phyloP scores from a whole-genome alignment of 306 rosid species.

The Malus fusca region DNA sequence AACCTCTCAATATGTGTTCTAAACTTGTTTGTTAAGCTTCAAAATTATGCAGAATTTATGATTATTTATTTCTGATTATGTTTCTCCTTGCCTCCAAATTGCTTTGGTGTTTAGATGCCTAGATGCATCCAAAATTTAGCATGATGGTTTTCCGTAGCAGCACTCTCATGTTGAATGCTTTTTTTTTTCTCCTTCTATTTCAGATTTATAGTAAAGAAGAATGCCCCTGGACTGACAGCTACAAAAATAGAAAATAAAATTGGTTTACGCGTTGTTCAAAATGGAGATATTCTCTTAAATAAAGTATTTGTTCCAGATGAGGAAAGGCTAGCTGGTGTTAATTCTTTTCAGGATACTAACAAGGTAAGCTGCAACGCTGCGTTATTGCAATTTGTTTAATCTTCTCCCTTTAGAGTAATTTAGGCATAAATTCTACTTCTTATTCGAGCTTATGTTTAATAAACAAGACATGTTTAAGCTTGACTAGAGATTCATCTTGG shows the following conservation, averaged over 20 bases:
- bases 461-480: neutral
- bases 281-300: constrained; percentile 57
- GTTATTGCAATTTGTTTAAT: neutral
- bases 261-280: constrained; percentile 85
- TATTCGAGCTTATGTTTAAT: neutral
- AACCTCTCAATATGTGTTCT: neutral
- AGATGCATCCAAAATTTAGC: neutral
- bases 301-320: constrained; percentile 69
- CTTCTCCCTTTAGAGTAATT: neutral
- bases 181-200: constrained; percentile 11
- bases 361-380: constrained; percentile 34
- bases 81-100: neutral
- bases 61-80: neutral
- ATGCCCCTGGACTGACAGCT: constrained; percentile 70
- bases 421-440: neutral
- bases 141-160: neutral
- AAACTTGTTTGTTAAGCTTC: neutral
- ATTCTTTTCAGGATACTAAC: constrained; percentile 84
- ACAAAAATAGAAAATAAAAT: constrained; percentile 83
- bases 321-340: constrained; percentile 69
- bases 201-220: constrained; percentile 70
- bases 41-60: neutral
- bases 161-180: constrained; percentile 6
- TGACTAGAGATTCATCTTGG: neutral
- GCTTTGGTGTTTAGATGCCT: neutral